phyloP scores from a whole-genome alignment of 306 rosid species.

The Trifolium pratense region DNA sequence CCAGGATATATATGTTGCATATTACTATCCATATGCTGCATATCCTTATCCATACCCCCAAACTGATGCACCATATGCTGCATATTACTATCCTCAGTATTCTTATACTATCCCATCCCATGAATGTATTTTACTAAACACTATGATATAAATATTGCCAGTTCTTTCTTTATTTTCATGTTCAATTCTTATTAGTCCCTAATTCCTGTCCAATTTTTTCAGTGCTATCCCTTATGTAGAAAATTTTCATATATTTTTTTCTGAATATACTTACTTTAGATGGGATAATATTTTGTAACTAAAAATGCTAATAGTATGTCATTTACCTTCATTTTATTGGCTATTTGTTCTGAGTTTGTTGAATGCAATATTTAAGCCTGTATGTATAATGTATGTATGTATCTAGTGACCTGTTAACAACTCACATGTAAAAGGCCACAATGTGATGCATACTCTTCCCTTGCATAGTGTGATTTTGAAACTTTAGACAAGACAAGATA shows the following conservation, averaged over 20 bases:
- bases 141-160: constrained; percentile 11
- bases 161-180: neutral
- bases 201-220: neutral
- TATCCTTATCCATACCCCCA: too few relatives aligned
- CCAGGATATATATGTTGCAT: too few relatives aligned
- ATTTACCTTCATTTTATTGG: constrained; percentile 1
- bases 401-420: neutral
- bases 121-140: constrained; percentile 38
- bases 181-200: constrained; percentile 30
- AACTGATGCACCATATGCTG: too few relatives aligned
- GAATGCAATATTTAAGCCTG: neutral
- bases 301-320: neutral
- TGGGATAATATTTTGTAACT: too few relatives aligned
- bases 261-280: constrained; percentile 20
- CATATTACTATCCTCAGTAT: constrained; percentile 33
- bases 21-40: too few relatives aligned
- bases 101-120: constrained; percentile 56
- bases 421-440: neutral
- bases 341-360: neutral
- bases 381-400: neutral
- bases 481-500: neutral
- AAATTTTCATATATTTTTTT: neutral
- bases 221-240: constrained; percentile 17
- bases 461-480: neutral
- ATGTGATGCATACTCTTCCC: too few relatives aligned